A percentile compares a stretch with the other conserved stretches of the same genome.
phyloP scores from a whole-genome alignment of 2,329 filamentous ascomycete genomes.

The Berkeleyomyces basicola region DNA sequence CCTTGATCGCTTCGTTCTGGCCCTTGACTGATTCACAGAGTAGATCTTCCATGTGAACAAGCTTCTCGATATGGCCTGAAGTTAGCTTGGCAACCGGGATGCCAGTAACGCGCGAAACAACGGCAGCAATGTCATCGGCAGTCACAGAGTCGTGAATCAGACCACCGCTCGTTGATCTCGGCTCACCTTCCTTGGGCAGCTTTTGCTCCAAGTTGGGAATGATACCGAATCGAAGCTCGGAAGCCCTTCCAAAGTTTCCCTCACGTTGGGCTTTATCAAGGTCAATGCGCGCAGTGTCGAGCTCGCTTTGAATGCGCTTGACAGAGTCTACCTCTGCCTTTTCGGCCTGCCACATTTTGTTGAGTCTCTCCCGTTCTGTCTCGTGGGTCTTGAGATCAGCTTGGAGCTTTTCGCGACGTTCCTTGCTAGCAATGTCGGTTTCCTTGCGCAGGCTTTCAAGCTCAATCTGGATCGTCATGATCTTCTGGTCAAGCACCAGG shows the following conservation, averaged over 20 bases:
- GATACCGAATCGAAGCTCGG: slow-evolving; percentile 72
- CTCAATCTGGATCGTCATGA: slow-evolving; percentile 96
- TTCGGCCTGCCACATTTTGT: slow-evolving; percentile 79
- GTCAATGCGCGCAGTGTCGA: slow-evolving; percentile 72
- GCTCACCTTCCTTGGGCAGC: slow-evolving; percentile 56
- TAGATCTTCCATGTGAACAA: slow-evolving; percentile 89
- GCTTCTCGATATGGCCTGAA: slow-evolving; percentile 81
- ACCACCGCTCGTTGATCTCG: slow-evolving; percentile 24
- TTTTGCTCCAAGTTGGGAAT: slow-evolving; percentile 70
- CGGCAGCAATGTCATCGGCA: slow-evolving; percentile 79
- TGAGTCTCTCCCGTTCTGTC: slow-evolving; percentile 58
- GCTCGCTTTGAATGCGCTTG: slow-evolving; percentile 73
- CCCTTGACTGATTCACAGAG: slow-evolving; percentile 72
- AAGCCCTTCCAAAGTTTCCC: slow-evolving; percentile 79
- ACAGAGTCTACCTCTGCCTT: slow-evolving; percentile 69
- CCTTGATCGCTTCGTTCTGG: slow-evolving; percentile 82
- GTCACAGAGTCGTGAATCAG: slow-evolving; percentile 92
- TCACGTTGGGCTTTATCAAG: slow-evolving; percentile 75
- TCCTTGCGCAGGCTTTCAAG: slow-evolving; percentile 89
- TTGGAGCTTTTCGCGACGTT: slow-evolving; percentile 75
- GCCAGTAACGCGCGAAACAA: slow-evolving; percentile 80
- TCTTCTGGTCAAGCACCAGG: slow-evolving; percentile 77
- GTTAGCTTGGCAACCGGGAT: slow-evolving; percentile 89
- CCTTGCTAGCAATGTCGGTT: slow-evolving; percentile 73
- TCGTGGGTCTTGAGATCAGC: slow-evolving; percentile 58